Percentiles rank a stretch among this genome's conserved stretches.
Conservation (phyloP, 352 stramenopile genomes). For the Globisporangium middletonii region DNA sequence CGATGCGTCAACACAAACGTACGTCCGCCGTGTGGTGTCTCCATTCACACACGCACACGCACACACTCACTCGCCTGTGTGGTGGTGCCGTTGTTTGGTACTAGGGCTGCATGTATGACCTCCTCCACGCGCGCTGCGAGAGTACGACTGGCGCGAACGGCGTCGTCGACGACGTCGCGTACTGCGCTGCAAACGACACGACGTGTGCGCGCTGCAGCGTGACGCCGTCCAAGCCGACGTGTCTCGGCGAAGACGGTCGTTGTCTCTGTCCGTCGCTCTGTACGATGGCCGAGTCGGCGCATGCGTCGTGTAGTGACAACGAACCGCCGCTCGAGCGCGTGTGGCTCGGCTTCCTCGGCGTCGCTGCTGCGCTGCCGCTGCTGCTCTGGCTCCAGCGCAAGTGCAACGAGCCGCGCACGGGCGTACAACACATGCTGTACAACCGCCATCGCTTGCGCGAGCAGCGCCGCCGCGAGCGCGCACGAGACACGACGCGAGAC, state of each 20-base stretch:
- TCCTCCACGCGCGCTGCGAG: conserved; percentile 22
- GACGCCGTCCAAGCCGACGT: conserved; percentile 25
- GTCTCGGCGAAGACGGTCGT: conserved; percentile 17
- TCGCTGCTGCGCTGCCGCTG: conserved; percentile 22
- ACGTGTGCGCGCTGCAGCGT: conserved; percentile 24
- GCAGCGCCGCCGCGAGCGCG: conserved; percentile 14
- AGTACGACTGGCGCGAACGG: neutral
- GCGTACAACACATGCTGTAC: conserved; percentile 15
- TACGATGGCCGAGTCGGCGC: conserved; percentile 14
- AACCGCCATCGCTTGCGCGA: neutral
- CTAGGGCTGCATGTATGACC: conserved; percentile 36
- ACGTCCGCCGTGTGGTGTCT: conserved; percentile 1
- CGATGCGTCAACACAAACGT: conserved; percentile 31
- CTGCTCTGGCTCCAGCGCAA: conserved; percentile 38
- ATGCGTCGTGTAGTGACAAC: neutral
- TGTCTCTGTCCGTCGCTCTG: conserved; percentile 45
- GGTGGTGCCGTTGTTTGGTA: neutral
- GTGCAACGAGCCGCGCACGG: conserved; percentile 20
- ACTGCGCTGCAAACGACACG: conserved; percentile 22
- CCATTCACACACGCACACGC: too few species aligned
- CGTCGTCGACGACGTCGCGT: conserved; percentile 15
- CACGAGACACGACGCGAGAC: conserved; percentile 19
- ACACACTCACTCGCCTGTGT: neutral
- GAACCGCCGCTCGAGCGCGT: conserved; percentile 17
- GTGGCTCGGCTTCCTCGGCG: conserved; percentile 26